Percentiles rank a stretch among this genome's conserved stretches.
These are phyloP conservation scores for Fraxinus sp. DNA, from an alignment of 305 asterid species.

Conservation along the genomic window DNA sequence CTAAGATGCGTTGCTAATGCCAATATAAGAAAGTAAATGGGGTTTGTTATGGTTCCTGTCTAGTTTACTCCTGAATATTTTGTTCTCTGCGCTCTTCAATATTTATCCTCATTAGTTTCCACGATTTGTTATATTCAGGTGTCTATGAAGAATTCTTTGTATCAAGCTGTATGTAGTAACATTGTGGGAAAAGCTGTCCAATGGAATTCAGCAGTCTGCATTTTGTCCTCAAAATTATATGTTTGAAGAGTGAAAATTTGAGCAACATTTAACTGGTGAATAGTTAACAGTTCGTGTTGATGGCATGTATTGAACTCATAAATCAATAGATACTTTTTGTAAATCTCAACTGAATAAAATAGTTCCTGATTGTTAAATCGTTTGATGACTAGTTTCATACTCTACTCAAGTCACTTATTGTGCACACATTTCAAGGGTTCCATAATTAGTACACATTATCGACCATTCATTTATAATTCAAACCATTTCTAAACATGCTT, in stretches of 20 bases:
- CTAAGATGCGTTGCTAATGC: slow-evolving; percentile 10
- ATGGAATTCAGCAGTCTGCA: slow-evolving; percentile 17
- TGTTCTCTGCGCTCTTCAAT: not conserved
- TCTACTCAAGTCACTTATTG: not conserved
- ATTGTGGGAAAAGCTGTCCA: not conserved
- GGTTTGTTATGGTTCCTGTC: not conserved
- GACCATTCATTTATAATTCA: no score
- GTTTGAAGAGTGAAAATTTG: slow-evolving; percentile 27
- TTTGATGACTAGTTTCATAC: not conserved
- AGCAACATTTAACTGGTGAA: slow-evolving; percentile 5
- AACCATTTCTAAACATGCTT: not conserved
- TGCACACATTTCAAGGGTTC: not conserved
- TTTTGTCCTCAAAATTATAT: slow-evolving; percentile 12
- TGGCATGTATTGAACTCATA: not conserved
- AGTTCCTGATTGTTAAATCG: not conserved
- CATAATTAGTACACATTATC: not conserved
- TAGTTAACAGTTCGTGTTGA: not conserved
- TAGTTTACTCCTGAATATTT: not conserved
- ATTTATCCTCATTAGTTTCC: slow-evolving; percentile 11
- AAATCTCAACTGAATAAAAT: not conserved
- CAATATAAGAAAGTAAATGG: slow-evolving; percentile 2
- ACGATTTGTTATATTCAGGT: slow-evolving; percentile 31
- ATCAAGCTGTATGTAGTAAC: slow-evolving; percentile 28
- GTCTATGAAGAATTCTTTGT: slow-evolving; percentile 31
- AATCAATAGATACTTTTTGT: not conserved